Evolutionary conservation across 768 basidiomycete genomes (phyloP).

Genomic region (Leccinellum albellum): DNA sequence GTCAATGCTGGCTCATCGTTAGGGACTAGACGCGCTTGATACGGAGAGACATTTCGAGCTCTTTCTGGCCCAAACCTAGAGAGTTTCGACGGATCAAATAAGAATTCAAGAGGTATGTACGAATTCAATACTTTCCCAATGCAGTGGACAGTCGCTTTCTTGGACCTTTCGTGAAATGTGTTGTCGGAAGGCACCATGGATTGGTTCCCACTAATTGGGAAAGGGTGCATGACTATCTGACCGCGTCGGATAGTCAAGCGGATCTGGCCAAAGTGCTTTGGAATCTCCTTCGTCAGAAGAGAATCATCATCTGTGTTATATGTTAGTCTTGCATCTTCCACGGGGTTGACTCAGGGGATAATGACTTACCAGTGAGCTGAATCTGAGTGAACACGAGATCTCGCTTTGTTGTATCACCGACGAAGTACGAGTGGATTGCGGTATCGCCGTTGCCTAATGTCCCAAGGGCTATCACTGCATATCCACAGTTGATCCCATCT

Average conservation of each 20-base stretch:
- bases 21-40: too few relatives aligned
- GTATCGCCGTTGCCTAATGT: neutral
- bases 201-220: too few relatives aligned
- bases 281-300: constrained; percentile 3
- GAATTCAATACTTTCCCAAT: neutral
- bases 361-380: constrained; percentile 5
- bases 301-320: constrained; percentile 16
- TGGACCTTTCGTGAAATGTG: constrained; percentile 19
- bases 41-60: too few relatives aligned
- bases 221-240: too few relatives aligned
- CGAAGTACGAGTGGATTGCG: neutral
- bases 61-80: neutral
- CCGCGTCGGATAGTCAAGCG: too few relatives aligned
- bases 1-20: neutral
- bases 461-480: fast-evolving
- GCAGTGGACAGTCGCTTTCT: constrained; percentile 21
- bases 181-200: too few relatives aligned
- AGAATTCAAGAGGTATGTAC: too few relatives aligned
- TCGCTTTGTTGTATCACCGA: neutral
- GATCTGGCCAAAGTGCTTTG: too few relatives aligned
- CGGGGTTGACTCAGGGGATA: neutral
- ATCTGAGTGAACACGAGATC: constrained; percentile 17
- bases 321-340: neutral
- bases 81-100: neutral
- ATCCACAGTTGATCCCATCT: constrained; percentile 2